These are phyloP conservation scores for Diplocarpon rosae DNA, from an alignment of 2,329 filamentous ascomycete genomes.

Conservation along the genomic window DNA sequence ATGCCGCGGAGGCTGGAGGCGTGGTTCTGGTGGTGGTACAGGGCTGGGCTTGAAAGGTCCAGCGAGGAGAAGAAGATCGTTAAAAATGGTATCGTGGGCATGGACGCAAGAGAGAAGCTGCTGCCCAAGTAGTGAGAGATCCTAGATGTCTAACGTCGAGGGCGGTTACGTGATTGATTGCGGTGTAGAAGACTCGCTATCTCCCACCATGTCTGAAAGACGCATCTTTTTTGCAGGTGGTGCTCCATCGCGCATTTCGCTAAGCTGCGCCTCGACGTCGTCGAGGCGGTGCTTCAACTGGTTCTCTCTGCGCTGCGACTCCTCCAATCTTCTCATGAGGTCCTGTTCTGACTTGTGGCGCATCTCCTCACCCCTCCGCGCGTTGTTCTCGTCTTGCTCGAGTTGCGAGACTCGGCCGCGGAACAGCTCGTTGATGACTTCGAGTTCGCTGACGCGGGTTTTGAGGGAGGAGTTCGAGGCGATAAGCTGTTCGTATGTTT, in stretches of 20 bases:
- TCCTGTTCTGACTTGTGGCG: slow-evolving; percentile 41
- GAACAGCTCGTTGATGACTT: slow-evolving; percentile 84
- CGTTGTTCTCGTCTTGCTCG: slow-evolving; percentile 63
- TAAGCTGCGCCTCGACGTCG: slow-evolving; percentile 53
- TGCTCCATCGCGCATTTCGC: slow-evolving; percentile 31
- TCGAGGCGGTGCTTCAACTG: slow-evolving; percentile 73
- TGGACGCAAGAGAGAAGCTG: slow-evolving; percentile 12
- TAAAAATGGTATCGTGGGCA: slow-evolving; percentile 20
- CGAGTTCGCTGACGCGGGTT: slow-evolving; percentile 87
- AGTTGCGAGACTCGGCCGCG: slow-evolving; percentile 63
- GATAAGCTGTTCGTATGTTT: slow-evolving; percentile 70
- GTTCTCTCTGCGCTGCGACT: slow-evolving; percentile 67
- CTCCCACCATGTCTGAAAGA: slow-evolving; percentile 36
- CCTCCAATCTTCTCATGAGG: slow-evolving; percentile 56
- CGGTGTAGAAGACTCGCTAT: slow-evolving; percentile 26
- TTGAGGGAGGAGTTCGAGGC: slow-evolving; percentile 79
- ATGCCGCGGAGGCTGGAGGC: no score
- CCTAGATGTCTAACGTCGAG: background rate
- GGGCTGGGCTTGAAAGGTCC: background rate
- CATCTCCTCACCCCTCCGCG: slow-evolving; percentile 49
- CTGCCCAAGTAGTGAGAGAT: slow-evolving; percentile 5
- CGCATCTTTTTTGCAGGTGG: slow-evolving; percentile 44
- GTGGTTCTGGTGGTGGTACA: background rate
- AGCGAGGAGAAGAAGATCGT: slow-evolving; percentile 12
- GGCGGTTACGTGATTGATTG: slow-evolving; percentile 20